Base-by-base conservation (phyloP, 345 rosid genomes). In the Trapa incisa region DNA sequence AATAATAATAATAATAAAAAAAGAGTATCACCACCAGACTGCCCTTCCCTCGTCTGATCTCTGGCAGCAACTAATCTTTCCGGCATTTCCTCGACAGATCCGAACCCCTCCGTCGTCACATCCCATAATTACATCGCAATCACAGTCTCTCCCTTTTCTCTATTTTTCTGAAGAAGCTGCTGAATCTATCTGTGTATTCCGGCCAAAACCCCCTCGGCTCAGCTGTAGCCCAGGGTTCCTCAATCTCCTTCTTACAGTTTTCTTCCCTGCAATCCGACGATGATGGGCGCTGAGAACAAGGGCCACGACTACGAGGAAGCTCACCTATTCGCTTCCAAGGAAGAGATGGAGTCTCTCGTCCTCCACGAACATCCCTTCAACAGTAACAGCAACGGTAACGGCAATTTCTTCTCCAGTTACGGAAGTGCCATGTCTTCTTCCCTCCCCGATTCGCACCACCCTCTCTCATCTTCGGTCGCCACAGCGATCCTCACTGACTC, bases 241-340 rank as follows among this genome's bases (percentile, higher is more conserved):
- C 43, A 41, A 41, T 41, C 43, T 41, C 43, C 29, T 22, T 22
- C 29, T 53, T 39, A 35, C 13, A 45, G 12, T 45, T 45, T 45
- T 4, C 36, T 22, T 3, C 5, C 15, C 41, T 52, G 39, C 15
- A 22, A 47, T 8, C 52, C 38, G 52, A 73, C 71, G 75, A 92
- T 92, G 98, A 89, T 90, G 98, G 97, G 90, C 65, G 88, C 93
- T 66, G 96, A 89, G 72, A 83, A 78, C 65, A 84, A 76, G 56
- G 83, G 81, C 43, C 77, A 65, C 67, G 83, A 80, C 67, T 75
- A 65, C 67, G 83, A 80, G 66, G 88, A 83, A 57, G 78, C 90
- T 37, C 82, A 76, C 32, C 76, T 78, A 65, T 75, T 71, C 68
- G 76, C 85, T 29, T 56, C 89, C 48, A 84, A 68, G 48, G 95